A percentile compares a stretch with the other conserved stretches of the same genome.
These are phyloP conservation scores for Aspergillus steynii DNA, from an alignment of 495 filamentous ascomycete species.

Conservation along the genomic window DNA sequence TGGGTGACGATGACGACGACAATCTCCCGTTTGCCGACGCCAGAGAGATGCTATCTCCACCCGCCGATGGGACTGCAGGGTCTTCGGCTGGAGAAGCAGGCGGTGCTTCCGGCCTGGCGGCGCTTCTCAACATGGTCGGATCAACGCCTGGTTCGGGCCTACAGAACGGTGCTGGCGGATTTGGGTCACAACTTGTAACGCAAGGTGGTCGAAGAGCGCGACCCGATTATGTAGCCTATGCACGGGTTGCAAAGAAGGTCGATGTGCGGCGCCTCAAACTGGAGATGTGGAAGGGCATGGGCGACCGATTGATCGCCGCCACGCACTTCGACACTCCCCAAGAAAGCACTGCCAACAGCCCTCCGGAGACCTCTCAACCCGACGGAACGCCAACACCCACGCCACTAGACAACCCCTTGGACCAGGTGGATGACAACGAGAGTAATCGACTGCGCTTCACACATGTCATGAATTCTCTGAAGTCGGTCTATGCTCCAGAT, in stretches of 20 bases:
- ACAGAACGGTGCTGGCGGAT: constrained; percentile 56
- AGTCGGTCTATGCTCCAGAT: constrained; percentile 79
- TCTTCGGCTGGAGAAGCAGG: constrained; percentile 39
- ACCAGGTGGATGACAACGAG: constrained; percentile 26
- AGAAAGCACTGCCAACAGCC: constrained; percentile 28
- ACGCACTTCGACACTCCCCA: constrained; percentile 34
- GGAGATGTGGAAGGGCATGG: constrained; percentile 93
- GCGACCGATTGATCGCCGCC: constrained; percentile 44
- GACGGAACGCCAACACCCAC: constrained; percentile 39
- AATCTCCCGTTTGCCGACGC: constrained; percentile 89
- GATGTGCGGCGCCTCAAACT: constrained; percentile 92
- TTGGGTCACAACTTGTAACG: constrained; percentile 92
- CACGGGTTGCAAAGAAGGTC: constrained; percentile 97
- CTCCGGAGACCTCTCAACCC: constrained; percentile 15
- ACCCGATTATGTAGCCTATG: constrained; percentile 97
- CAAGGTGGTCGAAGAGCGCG: constrained; percentile 71
- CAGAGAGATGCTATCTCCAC: constrained; percentile 82
- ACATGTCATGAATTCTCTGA: constrained; percentile 81
- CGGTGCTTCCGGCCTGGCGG: constrained; percentile 39
- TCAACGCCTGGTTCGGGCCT: constrained; percentile 36
- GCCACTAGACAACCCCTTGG: constrained; percentile 23
- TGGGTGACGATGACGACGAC: constrained; percentile 70
- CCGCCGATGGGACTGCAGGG: constrained; percentile 44
- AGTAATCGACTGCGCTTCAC: constrained; percentile 76
- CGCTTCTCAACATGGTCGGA: constrained; percentile 45